Evolutionary conservation across 2,329 filamentous ascomycete genomes (phyloP).

Genomic region (Fusarium agapanthi): DNA sequence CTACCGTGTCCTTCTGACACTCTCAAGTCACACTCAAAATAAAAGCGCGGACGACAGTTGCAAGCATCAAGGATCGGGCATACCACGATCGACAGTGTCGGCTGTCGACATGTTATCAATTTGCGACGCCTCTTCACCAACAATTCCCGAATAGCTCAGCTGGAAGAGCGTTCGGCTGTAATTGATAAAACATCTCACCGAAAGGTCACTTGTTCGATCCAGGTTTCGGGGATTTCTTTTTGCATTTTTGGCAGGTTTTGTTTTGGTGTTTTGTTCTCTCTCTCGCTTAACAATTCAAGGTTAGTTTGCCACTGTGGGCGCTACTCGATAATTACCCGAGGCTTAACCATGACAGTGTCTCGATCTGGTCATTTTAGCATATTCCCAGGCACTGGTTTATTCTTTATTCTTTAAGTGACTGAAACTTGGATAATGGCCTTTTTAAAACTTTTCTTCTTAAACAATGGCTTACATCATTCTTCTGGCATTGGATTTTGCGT

Average conservation of each 20-base stretch:
- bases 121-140: conserved; percentile 35
- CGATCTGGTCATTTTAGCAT: no score
- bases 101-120: neutral
- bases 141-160: conserved; percentile 29
- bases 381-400: no score
- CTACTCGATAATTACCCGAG: accelerated
- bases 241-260: neutral
- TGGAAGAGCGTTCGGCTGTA: conserved; percentile 31
- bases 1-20: neutral
- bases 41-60: accelerated
- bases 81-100: no score
- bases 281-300: neutral
- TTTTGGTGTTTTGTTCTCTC: neutral
- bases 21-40: no score
- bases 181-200: conserved; percentile 16
- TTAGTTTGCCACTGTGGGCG: accelerated
- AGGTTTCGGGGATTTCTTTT: conserved; percentile 23
- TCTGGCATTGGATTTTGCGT: accelerated
- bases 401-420: no score
- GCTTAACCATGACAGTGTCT: neutral
- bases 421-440: no score
- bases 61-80: neutral
- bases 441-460: no score
- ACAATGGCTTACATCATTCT: no score
- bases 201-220: conserved; percentile 33